Base-by-base conservation (phyloP, 73 alveolate species). In the Stentor coeruleus region DNA sequence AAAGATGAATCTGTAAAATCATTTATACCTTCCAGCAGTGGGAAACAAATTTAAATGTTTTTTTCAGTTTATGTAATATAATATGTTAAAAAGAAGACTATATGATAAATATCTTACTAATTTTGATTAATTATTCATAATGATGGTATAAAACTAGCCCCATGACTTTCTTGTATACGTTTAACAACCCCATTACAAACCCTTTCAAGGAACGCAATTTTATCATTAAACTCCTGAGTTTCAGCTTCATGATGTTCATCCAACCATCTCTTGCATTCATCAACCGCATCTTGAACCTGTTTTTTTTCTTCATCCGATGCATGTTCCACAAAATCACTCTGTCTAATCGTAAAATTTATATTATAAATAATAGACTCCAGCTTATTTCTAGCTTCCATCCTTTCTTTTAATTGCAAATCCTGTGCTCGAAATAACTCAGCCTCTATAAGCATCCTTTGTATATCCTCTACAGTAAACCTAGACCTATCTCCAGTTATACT, bases 211-310 rank as follows among this genome's bases (percentile, higher is more conserved):
- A n/a, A n/a, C n/a, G n/a, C n/a, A n/a, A 87, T 84, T 58, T 59
- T 41, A 80, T 20, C 59, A 15, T 85, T 84, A 41, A 39, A 74
- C 26, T 33, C 88, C 15, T 86, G 83, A 38, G 39, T 38, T 39
- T 87, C 90, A 36, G 88, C 87, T 59, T 81, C 84, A 39, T 77
- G 90, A 81, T 90, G 82, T 20, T 90, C 91, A 26, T 42, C 49
- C 58, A 88, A 84, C 96, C 96, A 90, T n/a, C 81, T 88, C 49
- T 82, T 90, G 35, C 89, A 84, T 83, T 90, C 94, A 49, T 88
- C 66, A 49, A 82, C 83, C 26, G 93, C 93, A 77, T 85, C 90
- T 74, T 81, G 76, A 41, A 90, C 85, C 42, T 79, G 35, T 60
- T 84, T 57, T 82, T 90, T 90, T 35, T 90, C 90, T 15, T 74